Evolutionary conservation across 345 rosid species (phyloP), one percentile per base, ranked within the genome.

Genomic region (Arabis hirsuta): DNA sequence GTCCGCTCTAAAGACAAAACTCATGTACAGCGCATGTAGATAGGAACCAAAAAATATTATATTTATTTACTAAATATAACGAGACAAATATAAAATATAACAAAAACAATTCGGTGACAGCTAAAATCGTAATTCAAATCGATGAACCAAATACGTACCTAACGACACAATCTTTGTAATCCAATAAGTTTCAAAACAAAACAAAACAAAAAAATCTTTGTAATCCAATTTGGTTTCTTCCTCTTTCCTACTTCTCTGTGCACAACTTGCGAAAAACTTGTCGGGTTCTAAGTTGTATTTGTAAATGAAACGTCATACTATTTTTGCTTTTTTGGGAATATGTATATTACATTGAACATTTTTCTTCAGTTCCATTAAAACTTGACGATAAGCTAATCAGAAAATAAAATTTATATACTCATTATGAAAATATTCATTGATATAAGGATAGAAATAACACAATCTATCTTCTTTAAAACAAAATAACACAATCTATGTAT

Each of bases 11-110:
- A 53, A 39, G 13, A 68, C 59, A 38, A 75, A 76, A 47, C 63
- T 20, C 51, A 55, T 76, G 39, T 55, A 69, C 74, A 62, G 65
- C 74, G 31, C 64, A 76, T 16, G 26, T 47, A 46, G 79, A 67
- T 36, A 34, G 73, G 42, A 43, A 61, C 78, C 16, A 12, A 45
- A 74, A 46, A 27, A 3, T 51, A 46, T 67, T 20, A 11, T 50
- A 59, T 51, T 24, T 32, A 34, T 60, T 76, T 19, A 61, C 36
- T 56, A 39, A 53, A 52, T 42, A 63, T 44, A 60, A 29, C 46
- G 3, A 5, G 52, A 55, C 51, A 29, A 26, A 31, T 41, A 56
- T 36, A 38, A 38, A 26, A 27, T 4, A 61, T 38, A 52, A 43
- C 31, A 38, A 16, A 62, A 56, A 46, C 44, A 65, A 51, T 74